A percentile compares a stretch with the other conserved stretches of the same genome.
Evolutionary conservation across 768 basidiomycete species (phyloP).

Genomic region (Trametes elegans): DNA sequence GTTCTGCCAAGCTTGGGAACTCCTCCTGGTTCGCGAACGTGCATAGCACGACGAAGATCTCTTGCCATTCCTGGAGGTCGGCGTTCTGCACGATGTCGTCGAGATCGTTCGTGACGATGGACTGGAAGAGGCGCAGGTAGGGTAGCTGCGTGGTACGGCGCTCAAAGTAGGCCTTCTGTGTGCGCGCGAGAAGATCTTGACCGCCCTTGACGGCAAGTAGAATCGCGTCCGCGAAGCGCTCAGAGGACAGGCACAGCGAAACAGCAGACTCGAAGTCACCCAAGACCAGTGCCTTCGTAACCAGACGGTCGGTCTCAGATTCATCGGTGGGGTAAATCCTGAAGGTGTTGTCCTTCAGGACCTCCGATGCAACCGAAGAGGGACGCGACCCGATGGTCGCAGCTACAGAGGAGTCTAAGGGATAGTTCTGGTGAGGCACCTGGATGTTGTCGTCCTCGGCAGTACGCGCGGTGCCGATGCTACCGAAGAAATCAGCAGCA

Average conservation of each 20-base stretch:
- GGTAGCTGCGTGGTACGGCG: constrained; percentile 70
- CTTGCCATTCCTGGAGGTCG: constrained; percentile 91
- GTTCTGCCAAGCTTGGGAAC: constrained; percentile 84
- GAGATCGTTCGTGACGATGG: constrained; percentile 89
- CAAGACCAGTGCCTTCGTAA: constrained; percentile 91
- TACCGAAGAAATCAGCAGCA: constrained; percentile 87
- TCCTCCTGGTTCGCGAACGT: constrained; percentile 88
- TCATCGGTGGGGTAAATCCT: constrained; percentile 87
- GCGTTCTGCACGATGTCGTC: constrained; percentile 95
- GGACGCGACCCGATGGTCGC: constrained; percentile 93
- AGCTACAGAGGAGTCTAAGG: constrained; percentile 86
- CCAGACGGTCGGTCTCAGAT: constrained; percentile 79
- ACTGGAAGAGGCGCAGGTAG: constrained; percentile 93
- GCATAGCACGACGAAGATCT: constrained; percentile 94
- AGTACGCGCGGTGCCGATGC: constrained; percentile 55
- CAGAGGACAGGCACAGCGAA: constrained; percentile 81
- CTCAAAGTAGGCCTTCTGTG: constrained; percentile 93
- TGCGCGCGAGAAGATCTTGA: constrained; percentile 78
- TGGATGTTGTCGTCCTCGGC: constrained; percentile 43
- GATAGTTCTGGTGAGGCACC: constrained; percentile 79
- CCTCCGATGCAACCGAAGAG: constrained; percentile 75
- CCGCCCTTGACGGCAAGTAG: constrained; percentile 91
- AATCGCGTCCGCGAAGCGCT: constrained; percentile 93
- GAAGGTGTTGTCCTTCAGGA: constrained; percentile 78
- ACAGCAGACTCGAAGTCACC: constrained; percentile 97